Evolutionary conservation across 208 protist genomes (phyloP).

Genomic region (Naegleria lovaniensis): DNA sequence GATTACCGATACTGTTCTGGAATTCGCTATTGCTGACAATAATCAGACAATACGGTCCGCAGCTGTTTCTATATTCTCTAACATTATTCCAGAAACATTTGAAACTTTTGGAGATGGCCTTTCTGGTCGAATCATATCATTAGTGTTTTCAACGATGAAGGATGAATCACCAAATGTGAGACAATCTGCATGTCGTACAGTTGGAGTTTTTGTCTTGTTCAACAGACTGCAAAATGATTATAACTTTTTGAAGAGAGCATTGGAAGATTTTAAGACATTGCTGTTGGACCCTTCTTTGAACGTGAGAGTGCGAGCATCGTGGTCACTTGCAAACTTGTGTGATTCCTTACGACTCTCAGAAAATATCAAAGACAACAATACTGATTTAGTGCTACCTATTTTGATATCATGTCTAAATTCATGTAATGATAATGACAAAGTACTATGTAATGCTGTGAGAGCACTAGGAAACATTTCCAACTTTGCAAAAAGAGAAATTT

Average conservation of each 20-base stretch:
- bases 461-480: not conserved
- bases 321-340: constrained; percentile 3
- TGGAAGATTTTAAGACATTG: not conserved
- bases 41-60: not conserved
- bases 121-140: not conserved
- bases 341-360: not conserved
- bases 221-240: not conserved
- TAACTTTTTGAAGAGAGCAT: not conserved
- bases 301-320: not conserved
- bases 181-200: not conserved
- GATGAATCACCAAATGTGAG: not conserved
- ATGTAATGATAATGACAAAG: not conserved
- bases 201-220: not conserved
- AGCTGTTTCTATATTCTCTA: not conserved
- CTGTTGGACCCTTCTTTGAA: not conserved
- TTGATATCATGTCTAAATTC: not conserved
- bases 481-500: not conserved
- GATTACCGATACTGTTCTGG: not conserved
- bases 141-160: not conserved
- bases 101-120: not conserved
- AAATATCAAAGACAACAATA: not conserved
- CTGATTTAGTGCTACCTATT: not conserved
- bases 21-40: not conserved
- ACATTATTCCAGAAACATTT: not conserved
- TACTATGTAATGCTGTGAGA: not conserved